Conservation (phyloP, 139 green algal species). For the Volvox reticuliferus region DNA sequence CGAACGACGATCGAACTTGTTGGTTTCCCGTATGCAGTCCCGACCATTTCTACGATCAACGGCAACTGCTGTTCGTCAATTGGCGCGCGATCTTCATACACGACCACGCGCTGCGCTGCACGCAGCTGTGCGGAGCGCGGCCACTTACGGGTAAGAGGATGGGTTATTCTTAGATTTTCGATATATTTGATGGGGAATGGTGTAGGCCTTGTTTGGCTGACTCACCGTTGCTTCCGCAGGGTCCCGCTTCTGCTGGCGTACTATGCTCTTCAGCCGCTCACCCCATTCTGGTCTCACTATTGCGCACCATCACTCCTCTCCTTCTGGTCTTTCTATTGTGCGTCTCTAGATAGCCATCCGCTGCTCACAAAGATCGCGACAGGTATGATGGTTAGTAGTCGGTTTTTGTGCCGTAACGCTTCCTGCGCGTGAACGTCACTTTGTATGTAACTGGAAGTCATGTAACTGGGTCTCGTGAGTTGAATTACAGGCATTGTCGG, state of each 20-base stretch:
- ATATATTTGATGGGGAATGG: neutral
- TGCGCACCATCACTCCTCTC: neutral
- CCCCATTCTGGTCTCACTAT: constrained; percentile 44
- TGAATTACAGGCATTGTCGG: constrained; percentile 52
- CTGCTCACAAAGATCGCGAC: constrained; percentile 50
- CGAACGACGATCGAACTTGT: neutral
- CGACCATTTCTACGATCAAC: neutral
- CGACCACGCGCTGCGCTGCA: constrained; percentile 27
- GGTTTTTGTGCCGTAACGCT: too few species aligned
- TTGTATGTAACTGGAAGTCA: neutral
- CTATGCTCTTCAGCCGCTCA: neutral
- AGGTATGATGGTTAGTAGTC: neutral
- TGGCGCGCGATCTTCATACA: neutral
- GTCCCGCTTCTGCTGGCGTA: constrained; percentile 19
- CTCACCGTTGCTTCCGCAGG: neutral
- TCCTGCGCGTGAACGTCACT: neutral
- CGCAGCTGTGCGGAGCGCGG: neutral
- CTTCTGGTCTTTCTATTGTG: constrained; percentile 47
- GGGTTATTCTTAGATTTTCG: neutral
- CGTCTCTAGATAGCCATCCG: constrained; percentile 13
- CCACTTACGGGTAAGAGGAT: constrained; percentile 11
- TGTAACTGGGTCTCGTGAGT: neutral
- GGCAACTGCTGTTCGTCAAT: neutral
- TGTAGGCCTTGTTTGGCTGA: neutral
- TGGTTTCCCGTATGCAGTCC: neutral